Conservation (phyloP, 371 early-diverging fungal genomes). For the Chytridiales sp. region DNA sequence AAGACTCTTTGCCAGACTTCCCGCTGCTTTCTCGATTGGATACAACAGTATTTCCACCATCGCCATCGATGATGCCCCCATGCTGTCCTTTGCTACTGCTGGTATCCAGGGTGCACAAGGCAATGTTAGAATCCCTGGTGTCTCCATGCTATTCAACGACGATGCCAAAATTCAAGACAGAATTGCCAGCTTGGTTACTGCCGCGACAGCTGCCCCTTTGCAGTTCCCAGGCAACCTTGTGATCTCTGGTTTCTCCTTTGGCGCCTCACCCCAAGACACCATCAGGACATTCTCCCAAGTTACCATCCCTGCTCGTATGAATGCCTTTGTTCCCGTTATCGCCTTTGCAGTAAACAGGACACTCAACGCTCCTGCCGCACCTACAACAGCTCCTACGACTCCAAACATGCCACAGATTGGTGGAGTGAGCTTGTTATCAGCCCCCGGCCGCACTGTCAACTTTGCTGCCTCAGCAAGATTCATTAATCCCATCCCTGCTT, state of each 20-base stretch:
- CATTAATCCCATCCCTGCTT: not conserved
- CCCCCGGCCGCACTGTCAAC: not conserved
- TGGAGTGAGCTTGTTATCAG: not conserved
- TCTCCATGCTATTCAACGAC: conserved; percentile 13
- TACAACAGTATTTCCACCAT: conserved; percentile 14
- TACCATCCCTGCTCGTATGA: conserved; percentile 18
- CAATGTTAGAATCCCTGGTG: conserved; percentile 12
- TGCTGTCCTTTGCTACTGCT: conserved; percentile 15
- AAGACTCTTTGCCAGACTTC: too few relatives aligned
- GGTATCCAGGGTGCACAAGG: conserved; percentile 13
- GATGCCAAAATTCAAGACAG: conserved; percentile 1
- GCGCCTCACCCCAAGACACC: conserved; percentile 3
- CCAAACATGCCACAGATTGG: not conserved
- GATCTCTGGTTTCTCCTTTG: conserved; percentile 13
- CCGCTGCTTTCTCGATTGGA: too few relatives aligned
- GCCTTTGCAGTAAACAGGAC: not conserved
- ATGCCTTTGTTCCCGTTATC: conserved; percentile 8
- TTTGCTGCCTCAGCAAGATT: not conserved
- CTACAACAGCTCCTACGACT: not conserved
- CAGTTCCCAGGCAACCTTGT: conserved; percentile 14
- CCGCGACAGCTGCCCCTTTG: conserved; percentile 11
- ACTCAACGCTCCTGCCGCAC: not conserved
- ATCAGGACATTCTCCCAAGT: conserved; percentile 22
- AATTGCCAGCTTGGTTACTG: not conserved
- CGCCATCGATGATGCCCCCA: conserved; percentile 6